Evolutionary conservation across 371 early-diverging fungal species (phyloP).

Genomic region (Cladochytrium tenue): DNA sequence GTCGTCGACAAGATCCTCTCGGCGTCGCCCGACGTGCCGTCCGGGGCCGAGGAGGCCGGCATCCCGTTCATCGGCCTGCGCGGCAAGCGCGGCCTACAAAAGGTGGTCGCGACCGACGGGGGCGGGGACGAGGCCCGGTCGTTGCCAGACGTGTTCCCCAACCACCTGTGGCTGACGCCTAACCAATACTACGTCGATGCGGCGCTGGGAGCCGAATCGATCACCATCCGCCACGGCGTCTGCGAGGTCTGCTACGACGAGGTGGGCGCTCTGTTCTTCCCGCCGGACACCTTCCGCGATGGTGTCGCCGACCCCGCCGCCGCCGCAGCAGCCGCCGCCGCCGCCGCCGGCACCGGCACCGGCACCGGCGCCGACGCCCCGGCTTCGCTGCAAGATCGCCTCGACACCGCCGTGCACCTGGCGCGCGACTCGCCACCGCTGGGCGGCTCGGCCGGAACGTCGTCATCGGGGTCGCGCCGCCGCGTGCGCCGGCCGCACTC

Average conservation of each 20-base stretch:
- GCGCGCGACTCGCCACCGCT: too few relatives aligned
- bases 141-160: not conserved
- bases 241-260: slow-evolving; percentile 23
- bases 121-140: not conserved
- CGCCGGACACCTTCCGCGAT: not conserved
- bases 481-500: too few relatives aligned
- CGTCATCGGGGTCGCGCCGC: too few relatives aligned
- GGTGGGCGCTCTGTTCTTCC: slow-evolving; percentile 15
- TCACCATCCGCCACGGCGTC: slow-evolving; percentile 14
- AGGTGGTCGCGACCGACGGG: not conserved
- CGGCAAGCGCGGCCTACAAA: slow-evolving; percentile 23
- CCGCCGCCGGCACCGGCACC: too few relatives aligned
- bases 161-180: slow-evolving; percentile 14
- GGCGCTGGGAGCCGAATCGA: not conserved
- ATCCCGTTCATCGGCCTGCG: slow-evolving; percentile 23
- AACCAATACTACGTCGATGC: slow-evolving; percentile 12
- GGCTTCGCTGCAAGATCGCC: too few relatives aligned
- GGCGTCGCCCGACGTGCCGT: not conserved
- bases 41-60: not conserved
- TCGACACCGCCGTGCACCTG: too few relatives aligned
- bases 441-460: too few relatives aligned
- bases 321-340: too few relatives aligned
- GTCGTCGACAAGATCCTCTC: slow-evolving; percentile 3
- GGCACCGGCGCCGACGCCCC: too few relatives aligned
- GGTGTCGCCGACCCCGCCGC: too few relatives aligned